Conservation (phyloP, 2,329 filamentous ascomycete genomes). For the Fusarium foetens region DNA sequence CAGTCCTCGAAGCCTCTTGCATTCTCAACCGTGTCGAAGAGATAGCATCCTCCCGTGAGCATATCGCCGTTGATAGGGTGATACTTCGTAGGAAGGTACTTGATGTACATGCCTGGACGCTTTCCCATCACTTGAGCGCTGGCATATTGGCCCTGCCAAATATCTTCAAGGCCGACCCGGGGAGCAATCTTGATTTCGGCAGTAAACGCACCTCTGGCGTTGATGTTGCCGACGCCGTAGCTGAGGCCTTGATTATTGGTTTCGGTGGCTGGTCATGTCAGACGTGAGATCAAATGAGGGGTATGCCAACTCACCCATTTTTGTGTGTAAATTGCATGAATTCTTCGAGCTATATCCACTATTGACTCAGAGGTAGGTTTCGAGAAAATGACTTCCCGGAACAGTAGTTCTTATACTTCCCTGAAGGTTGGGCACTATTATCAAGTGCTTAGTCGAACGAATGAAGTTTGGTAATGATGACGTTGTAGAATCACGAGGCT, state of each 20-base stretch:
- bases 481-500: not conserved
- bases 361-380: too few species aligned
- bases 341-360: not conserved
- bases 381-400: not conserved
- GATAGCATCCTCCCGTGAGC: constrained; percentile 30
- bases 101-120: constrained; percentile 35
- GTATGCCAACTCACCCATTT: constrained; percentile 6
- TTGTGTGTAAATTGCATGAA: not conserved
- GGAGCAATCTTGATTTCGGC: constrained; percentile 27
- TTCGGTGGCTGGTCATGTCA: not conserved
- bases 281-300: not conserved
- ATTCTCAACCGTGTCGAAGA: constrained; percentile 28
- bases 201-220: constrained; percentile 29
- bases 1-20: constrained; percentile 26
- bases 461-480: constrained; percentile 10
- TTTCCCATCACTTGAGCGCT: constrained; percentile 32
- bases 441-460: not conserved
- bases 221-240: constrained; percentile 18
- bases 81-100: constrained; percentile 28
- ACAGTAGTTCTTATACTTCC: not conserved
- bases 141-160: constrained; percentile 31
- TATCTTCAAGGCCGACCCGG: constrained; percentile 24
- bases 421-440: not conserved
- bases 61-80: constrained; percentile 31
- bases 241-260: not conserved